Evolutionary conservation across 805 yeast species (phyloP).

Genomic region (Saccharomyces kudriavzevii): DNA sequence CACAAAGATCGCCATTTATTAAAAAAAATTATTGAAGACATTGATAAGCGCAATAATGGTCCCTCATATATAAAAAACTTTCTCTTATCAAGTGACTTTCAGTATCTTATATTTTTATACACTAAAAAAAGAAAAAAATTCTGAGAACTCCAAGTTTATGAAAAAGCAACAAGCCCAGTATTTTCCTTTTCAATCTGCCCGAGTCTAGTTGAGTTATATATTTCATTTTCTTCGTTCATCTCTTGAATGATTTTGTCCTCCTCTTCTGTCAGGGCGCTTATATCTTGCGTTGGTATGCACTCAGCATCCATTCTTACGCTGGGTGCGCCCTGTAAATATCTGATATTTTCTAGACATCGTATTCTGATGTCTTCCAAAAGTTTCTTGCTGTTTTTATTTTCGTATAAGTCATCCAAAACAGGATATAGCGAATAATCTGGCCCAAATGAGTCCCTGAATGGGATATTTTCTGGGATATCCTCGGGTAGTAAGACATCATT

Average conservation of each 20-base stretch:
- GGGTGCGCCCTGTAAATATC: constrained; percentile 85
- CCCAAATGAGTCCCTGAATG: constrained; percentile 75
- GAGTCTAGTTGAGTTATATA: constrained; percentile 20
- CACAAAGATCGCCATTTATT: neutral
- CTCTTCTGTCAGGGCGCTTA: constrained; percentile 37
- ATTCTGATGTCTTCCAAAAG: constrained; percentile 73
- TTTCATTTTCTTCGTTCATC: constrained; percentile 30
- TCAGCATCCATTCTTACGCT: constrained; percentile 82
- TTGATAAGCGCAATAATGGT: neutral
- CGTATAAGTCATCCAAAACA: constrained; percentile 64
- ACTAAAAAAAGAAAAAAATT: neutral
- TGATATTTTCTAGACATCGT: constrained; percentile 69
- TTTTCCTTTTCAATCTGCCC: constrained; percentile 35
- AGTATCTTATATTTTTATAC: no score
- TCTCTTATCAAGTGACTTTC: no score
- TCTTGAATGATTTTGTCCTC: constrained; percentile 34
- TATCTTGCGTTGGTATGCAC: constrained; percentile 59
- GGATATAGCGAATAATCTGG: constrained; percentile 92
- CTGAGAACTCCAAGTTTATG: neutral
- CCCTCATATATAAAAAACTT: no score
- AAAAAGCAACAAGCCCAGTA: constrained; percentile 30
- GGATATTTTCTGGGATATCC: constrained; percentile 65
- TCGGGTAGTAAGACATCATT: constrained; percentile 69
- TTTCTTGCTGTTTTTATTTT: constrained; percentile 76
- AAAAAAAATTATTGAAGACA: neutral